Evolutionary conservation across 2,329 filamentous ascomycete genomes (phyloP), one percentile per base, ranked within the genome.

Genomic region (Claviceps arundinis): DNA sequence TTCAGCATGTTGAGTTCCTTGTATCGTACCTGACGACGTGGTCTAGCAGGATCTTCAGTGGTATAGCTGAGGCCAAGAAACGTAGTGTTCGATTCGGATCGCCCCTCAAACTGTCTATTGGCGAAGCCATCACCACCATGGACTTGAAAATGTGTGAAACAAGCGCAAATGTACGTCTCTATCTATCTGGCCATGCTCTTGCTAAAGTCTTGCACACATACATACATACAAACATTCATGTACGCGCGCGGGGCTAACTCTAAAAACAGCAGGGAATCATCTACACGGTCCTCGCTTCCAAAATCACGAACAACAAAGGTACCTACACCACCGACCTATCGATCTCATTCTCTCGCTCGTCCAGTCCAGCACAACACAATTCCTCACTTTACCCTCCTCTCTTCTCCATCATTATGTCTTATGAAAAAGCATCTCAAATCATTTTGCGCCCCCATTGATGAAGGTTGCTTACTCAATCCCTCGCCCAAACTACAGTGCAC

Each of bases 31-130:
- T 88, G 16, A 71, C 73, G 0, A 64, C 65, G 3, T 80, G 82
- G 60, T 79, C 82, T 9, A 73, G 73, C n/a, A 67, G 66, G 7
- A 74, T 88, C 2, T 87, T 89, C 59, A 67, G 77, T 51, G 73
- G 82, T 54, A 81, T 89, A 62, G 81, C 87, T 56, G 78, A 84
- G 65, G 78, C 83, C 6, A 78, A 89, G 67, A 75, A 80, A 60
- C 72, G 82, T 51, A 84, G 81, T 52, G 83, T 89, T 11, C 70
- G 82, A 5, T 83, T 88, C 58, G 83, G 83, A 3, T 73, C 74
- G 37, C 68, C 76, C 3, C 69, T 74, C 3, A 70, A 66, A 49
- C 59, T 82, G 5, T 66, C 69, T 1, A 54, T 77, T 9, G 69
- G 68, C 0, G 60, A 61, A 56, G 77, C 61, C 57, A 71, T 69